Base-by-base conservation (phyloP, 129 eudicot species). In the Centella asiatica region DNA sequence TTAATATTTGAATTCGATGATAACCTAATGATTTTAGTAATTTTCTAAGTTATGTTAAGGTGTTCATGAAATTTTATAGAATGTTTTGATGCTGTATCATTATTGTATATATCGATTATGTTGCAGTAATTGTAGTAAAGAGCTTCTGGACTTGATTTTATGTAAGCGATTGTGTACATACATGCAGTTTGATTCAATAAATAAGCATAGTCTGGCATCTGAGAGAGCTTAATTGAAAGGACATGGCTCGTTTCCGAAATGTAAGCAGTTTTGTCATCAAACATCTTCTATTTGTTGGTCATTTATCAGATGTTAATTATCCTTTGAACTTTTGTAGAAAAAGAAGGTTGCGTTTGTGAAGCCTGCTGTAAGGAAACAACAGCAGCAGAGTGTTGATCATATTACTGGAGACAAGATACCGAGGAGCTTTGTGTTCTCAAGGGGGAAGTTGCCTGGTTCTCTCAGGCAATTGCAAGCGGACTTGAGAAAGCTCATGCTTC, bases 381-480 rank as follows among this genome's bases (percentile, higher is more conserved):
- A 67, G 62, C 78, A 59, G 67, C 89, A 85, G 20, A 86, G 73
- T 22, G 95, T 90, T 6, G 94, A 90, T 72, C 98, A 84, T 57
- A 72, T 87, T 6, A 90, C 95, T 1, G 98, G 98, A 15, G 95
- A 86, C 66, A 90, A 87, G 75, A 86, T 90, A 32, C 98, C 98
- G 1, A 76, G 85, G 62, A 92, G 96, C 69, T 87, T 92, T 44
- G 99, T 92, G 22, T 92, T 92, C 71, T 81, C 86, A 28, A 75
- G 99, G 46, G 74, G 79, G 61, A 92, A 87, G 69, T 63, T 92
- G 68, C 96, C 99, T 36, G 80, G 80, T 44, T 36, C 85, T 58
- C 89, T 92, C 8, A 74, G 80, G 55, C 98, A 87, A 59, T 71
- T 92, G 81, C 85, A 87, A 64, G 66, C 78, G 65, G 95, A 92